Conservation (phyloP, 2,329 filamentous ascomycete species). For the Fusarium musae region DNA sequence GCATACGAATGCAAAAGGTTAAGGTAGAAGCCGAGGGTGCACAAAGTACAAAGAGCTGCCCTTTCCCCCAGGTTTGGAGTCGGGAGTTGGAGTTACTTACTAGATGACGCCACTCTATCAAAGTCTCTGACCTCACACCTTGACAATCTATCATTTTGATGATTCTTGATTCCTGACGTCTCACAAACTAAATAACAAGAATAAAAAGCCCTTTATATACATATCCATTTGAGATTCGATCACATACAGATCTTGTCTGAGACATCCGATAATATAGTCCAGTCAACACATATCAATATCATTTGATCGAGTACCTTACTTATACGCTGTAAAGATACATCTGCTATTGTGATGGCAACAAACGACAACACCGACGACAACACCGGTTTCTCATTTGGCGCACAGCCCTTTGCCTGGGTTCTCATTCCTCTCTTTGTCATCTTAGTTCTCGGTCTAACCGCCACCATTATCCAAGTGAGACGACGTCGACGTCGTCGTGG, state of each 20-base stretch:
- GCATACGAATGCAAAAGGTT: constrained; percentile 12
- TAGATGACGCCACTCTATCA: constrained; percentile 27
- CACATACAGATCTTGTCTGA: neutral
- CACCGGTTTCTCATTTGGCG: constrained; percentile 47
- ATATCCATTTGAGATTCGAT: neutral
- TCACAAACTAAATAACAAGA: neutral
- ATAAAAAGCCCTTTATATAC: neutral
- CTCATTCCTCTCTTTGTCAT: constrained; percentile 61
- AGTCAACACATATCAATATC: neutral
- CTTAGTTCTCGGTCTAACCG: constrained; percentile 52
- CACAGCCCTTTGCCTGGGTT: constrained; percentile 67
- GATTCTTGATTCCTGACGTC: neutral
- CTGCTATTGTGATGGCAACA: constrained; percentile 14
- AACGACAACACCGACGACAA: constrained; percentile 22
- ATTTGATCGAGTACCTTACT: neutral
- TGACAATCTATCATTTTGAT: neutral
- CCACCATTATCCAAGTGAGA: constrained; percentile 57
- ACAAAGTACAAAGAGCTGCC: constrained; percentile 30
- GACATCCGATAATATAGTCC: neutral
- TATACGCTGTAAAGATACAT: neutral
- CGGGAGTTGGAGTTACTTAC: neutral
- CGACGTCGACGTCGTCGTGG: constrained; percentile 49
- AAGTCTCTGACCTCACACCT: constrained; percentile 30
- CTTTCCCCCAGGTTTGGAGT: neutral
- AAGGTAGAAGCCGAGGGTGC: neutral